Percentiles rank a stretch among this genome's conserved stretches.
phyloP scores from a whole-genome alignment of 129 eudicot genomes.

The Chrysanthemum makinoi region DNA sequence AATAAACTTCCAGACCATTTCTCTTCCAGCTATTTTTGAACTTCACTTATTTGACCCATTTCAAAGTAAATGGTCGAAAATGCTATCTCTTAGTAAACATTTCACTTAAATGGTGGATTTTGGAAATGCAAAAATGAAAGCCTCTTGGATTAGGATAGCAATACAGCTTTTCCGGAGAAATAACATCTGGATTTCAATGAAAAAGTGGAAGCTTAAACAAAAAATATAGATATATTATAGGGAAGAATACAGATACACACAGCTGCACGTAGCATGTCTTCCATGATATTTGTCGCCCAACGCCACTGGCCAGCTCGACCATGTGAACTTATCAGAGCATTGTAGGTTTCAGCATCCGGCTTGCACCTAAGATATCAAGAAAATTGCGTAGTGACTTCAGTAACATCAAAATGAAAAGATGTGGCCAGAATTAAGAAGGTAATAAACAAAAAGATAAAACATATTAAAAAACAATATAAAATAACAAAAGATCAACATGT shows the following conservation, averaged over 20 bases:
- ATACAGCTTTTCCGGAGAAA: neutral
- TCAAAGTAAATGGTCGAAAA: neutral
- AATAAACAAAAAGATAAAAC: neutral
- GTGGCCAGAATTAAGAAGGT: neutral
- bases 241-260: slow-evolving; percentile 64
- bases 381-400: neutral
- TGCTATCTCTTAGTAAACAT: neutral
- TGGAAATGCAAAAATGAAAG: neutral
- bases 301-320: slow-evolving; percentile 99
- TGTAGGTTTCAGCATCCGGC: slow-evolving; percentile 89
- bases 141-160: neutral
- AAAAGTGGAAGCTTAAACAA: slow-evolving; percentile 41
- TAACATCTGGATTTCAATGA: slow-evolving; percentile 6
- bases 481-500: neutral
- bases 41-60: neutral
- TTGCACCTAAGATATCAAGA: slow-evolving; percentile 59
- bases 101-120: neutral
- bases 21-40: too few relatives aligned
- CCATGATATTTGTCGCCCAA: slow-evolving; percentile 97
- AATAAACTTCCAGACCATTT: too few relatives aligned
- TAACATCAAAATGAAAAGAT: slow-evolving; percentile 4
- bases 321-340: slow-evolving; percentile 89
- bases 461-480: neutral
- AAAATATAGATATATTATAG: slow-evolving; percentile 38
- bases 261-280: slow-evolving; percentile 99